Evolutionary conservation across 2,329 filamentous ascomycete species (phyloP).

Genomic region (Penicillium sp.): DNA sequence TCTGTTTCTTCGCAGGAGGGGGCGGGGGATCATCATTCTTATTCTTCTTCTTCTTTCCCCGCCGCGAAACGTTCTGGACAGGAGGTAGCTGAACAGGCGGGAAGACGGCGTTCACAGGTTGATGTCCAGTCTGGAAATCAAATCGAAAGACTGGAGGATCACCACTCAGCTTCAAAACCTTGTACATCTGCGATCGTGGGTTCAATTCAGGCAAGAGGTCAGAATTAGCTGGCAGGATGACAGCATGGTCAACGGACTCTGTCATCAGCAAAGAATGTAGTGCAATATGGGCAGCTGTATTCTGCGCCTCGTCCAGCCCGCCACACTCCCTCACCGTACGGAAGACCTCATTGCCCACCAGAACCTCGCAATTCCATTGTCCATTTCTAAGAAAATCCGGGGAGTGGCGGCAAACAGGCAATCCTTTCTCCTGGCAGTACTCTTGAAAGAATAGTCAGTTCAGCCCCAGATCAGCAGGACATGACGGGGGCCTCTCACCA

Average conservation of each 20-base stretch:
- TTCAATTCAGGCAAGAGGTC: neutral
- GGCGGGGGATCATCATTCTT: neutral
- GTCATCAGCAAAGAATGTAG: conserved; percentile 29
- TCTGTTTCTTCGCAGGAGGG: neutral
- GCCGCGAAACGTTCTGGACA: too few relatives aligned
- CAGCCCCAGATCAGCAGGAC: neutral
- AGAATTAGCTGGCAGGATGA: neutral
- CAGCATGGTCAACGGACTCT: conserved; percentile 1
- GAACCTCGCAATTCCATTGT: conserved; percentile 32
- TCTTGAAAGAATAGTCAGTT: conserved; percentile 18
- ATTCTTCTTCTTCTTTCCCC: too few relatives aligned
- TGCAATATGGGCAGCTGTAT: conserved; percentile 33
- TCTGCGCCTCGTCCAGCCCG: conserved; percentile 30
- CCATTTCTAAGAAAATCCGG: neutral
- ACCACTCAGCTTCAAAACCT: too few relatives aligned
- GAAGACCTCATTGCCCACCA: conserved; percentile 19
- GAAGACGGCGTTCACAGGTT: too few relatives aligned
- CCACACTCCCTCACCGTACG: conserved; percentile 24
- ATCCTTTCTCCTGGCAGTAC: conserved; percentile 18
- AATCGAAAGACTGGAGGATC: too few relatives aligned
- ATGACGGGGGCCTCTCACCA: conserved; percentile 24
- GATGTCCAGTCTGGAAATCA: too few relatives aligned
- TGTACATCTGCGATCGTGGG: too few relatives aligned
- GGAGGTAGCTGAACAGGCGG: too few relatives aligned
- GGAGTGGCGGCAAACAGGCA: neutral